Conservation (phyloP, 768 basidiomycete species). For the Cystofilobasidium macerans region DNA sequence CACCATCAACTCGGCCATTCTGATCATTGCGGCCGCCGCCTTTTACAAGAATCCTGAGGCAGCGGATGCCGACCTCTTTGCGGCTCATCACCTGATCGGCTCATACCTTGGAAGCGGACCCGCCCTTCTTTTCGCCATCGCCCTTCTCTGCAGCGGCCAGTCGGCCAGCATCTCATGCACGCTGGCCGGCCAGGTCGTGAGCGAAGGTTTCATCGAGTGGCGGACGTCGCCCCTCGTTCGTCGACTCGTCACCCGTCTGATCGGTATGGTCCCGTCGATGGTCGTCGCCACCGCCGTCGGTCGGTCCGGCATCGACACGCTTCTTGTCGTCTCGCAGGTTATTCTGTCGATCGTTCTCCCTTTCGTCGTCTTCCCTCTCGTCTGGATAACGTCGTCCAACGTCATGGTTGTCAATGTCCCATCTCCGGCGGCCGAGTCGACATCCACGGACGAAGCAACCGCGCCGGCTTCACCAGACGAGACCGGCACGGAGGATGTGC, state of each 20-base stretch:
- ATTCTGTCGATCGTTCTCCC: slow-evolving; percentile 71
- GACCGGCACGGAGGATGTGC: slow-evolving; percentile 16
- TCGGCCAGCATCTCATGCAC: slow-evolving; percentile 83
- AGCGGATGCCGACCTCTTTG: slow-evolving; percentile 52
- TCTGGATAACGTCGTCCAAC: slow-evolving; percentile 57
- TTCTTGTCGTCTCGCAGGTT: slow-evolving; percentile 76
- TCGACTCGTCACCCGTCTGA: slow-evolving; percentile 66
- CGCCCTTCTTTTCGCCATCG: slow-evolving; percentile 77
- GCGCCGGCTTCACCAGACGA: background rate
- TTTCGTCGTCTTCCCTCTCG: slow-evolving; percentile 69
- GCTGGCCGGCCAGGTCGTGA: slow-evolving; percentile 77
- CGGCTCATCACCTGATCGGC: slow-evolving; percentile 66
- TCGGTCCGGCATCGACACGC: slow-evolving; percentile 53
- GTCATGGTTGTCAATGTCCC: slow-evolving; percentile 51
- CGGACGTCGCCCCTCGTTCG: slow-evolving; percentile 56
- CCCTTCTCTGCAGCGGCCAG: slow-evolving; percentile 74
- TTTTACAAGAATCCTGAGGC: slow-evolving; percentile 47
- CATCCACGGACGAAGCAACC: background rate
- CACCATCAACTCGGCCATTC: slow-evolving; percentile 69
- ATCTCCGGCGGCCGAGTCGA: slow-evolving; percentile 10
- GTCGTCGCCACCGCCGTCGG: slow-evolving; percentile 65
- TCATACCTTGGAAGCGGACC: slow-evolving; percentile 57
- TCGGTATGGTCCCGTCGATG: slow-evolving; percentile 66
- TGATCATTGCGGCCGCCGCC: slow-evolving; percentile 74
- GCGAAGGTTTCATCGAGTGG: slow-evolving; percentile 72